phyloP scores from a whole-genome alignment of 345 rosid species.

The Eucalyptus sp. region DNA sequence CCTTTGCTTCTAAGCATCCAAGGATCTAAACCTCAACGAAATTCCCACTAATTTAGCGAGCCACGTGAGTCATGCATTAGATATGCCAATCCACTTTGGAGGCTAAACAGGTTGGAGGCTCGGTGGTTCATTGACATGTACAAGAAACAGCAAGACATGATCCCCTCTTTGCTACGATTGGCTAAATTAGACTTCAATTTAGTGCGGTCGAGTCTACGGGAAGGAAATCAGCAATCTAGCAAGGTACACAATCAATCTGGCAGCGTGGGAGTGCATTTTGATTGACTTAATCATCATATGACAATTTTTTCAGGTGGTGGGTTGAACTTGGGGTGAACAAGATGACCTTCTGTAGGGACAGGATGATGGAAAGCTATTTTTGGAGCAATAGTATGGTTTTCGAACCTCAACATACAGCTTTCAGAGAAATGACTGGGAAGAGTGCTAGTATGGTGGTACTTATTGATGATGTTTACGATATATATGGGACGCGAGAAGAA shows the following conservation, averaged over 20 bases:
- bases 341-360: neutral
- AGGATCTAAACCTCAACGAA: neutral
- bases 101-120: slow-evolving; percentile 10
- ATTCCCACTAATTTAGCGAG: slow-evolving; percentile 1
- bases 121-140: neutral
- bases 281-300: neutral
- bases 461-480: neutral
- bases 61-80: neutral
- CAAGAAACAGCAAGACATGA: neutral
- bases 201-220: neutral
- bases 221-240: neutral
- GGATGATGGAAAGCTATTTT: neutral
- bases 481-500: neutral
- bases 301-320: slow-evolving; percentile 4
- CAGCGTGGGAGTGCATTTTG: neutral
- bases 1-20: neutral
- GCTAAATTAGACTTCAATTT: slow-evolving; percentile 8
- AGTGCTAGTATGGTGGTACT: no score
- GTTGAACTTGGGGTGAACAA: neutral
- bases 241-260: neutral
- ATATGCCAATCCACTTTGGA: neutral
- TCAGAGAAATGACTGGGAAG: no score
- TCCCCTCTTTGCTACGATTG: neutral
- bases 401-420: no score
- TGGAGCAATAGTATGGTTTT: neutral